Base-by-base conservation (phyloP, 805 yeast species). In the Yarrowia phangngaensis region DNA sequence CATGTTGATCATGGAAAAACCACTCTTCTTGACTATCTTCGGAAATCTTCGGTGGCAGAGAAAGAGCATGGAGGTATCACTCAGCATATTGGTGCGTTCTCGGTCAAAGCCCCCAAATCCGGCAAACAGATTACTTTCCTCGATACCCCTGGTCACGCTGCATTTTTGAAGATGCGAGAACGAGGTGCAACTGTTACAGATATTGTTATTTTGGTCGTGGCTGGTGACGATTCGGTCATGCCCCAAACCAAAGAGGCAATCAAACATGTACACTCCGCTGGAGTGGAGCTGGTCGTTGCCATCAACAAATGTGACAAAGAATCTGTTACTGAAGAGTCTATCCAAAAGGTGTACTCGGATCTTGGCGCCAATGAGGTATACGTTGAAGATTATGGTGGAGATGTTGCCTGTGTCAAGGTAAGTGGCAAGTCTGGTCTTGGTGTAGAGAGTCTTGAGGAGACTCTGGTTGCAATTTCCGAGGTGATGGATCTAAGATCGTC, bases 1-100 rank as follows among this genome's bases (percentile, higher is more conserved):
- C 98, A 92, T 64, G 98, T 92, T 22, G 98, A 92, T 65, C 98
- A 92, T 61, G 98, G 98, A 2, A 92, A 92, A 63, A 92, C 98
- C 2, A 90, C 98, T 0, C 81, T 92, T 53, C 72, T 92, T 50
- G 98, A 92, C 64, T 78, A 79, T 59, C 69, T 92, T 58, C 73
- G 97, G 34, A 87, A 85, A 56, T 83, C 95, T 0, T 78, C 89
- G 0, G 78, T 92, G 6, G 97, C 82, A 0, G 77, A 78, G 22
- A 75, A 80, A 31, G 98, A 92, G 62, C 84, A 80, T 63, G 98
- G 98, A 49, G 97, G 98, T 14, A 92, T 92, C 45, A 92, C 98
- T 0, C 98, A 92, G 64, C 97, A 88, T 63, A 92, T 92, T 51
- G 98, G 98, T 64, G 97, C 98, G 0, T 92, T 92, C 58, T 82